Evolutionary conservation across 805 yeast genomes (phyloP).

Genomic region (Wickerhamiella azymoides): DNA sequence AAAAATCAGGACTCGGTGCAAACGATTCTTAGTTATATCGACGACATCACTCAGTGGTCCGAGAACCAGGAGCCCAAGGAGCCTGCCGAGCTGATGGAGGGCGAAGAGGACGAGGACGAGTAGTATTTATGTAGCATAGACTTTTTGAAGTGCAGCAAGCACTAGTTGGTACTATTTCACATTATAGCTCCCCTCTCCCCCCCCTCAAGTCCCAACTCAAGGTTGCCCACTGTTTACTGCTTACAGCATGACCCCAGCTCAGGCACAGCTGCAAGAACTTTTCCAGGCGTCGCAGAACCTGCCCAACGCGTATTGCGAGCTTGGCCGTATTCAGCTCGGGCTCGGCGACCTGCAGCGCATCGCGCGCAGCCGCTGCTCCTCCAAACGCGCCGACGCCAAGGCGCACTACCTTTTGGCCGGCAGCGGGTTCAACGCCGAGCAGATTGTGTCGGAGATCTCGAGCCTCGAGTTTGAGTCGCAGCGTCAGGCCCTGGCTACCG

Average conservation of each 20-base stretch:
- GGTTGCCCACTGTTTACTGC: neutral
- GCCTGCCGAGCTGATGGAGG: constrained; percentile 44
- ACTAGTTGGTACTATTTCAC: too few relatives aligned
- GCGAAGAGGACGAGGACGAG: constrained; percentile 8
- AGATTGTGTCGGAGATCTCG: constrained; percentile 44
- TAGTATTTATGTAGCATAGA: neutral
- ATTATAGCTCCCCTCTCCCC: neutral
- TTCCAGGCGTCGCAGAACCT: constrained; percentile 64
- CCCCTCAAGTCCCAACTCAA: neutral
- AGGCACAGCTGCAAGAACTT: constrained; percentile 46
- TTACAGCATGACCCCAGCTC: constrained; percentile 4
- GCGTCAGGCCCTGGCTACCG: constrained; percentile 26
- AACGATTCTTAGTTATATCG: constrained; percentile 79
- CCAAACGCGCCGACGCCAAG: constrained; percentile 39
- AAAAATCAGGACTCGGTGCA: constrained; percentile 62
- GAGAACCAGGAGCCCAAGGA: constrained; percentile 95
- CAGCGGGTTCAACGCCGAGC: constrained; percentile 77
- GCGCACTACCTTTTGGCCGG: constrained; percentile 78
- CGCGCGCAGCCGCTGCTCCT: constrained; percentile 46
- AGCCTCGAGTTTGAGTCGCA: constrained; percentile 26
- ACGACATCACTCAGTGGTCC: constrained; percentile 96
- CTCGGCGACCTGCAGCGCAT: constrained; percentile 48
- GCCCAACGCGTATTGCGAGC: constrained; percentile 48
- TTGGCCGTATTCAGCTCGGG: constrained; percentile 72
- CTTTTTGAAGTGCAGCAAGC: neutral